A percentile compares a stretch with the other conserved stretches of the same genome.
Evolutionary conservation across 2,329 filamentous ascomycete genomes (phyloP).

Genomic region (Emergomyces africanus): DNA sequence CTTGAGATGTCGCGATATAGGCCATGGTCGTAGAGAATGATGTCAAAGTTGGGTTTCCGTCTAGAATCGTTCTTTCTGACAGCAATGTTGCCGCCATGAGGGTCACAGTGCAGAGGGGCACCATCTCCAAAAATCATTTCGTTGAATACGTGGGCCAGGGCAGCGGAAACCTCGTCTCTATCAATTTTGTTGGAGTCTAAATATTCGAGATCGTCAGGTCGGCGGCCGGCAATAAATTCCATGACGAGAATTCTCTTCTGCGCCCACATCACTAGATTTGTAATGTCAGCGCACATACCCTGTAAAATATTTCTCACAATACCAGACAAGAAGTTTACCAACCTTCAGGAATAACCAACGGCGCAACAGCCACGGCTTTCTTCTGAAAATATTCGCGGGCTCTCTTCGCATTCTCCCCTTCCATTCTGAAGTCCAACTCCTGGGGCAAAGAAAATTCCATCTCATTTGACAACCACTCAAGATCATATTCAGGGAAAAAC

Average conservation of each 20-base stretch:
- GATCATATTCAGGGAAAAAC: slow-evolving; percentile 95
- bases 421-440: slow-evolving; percentile 78
- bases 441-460: slow-evolving; percentile 85
- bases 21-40: slow-evolving; percentile 94
- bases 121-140: slow-evolving; percentile 95
- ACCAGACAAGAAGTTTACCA: slow-evolving; percentile 1
- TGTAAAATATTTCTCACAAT: neutral
- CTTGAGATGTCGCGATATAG: slow-evolving; percentile 86
- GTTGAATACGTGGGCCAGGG: slow-evolving; percentile 87
- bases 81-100: slow-evolving; percentile 90
- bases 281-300: neutral
- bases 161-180: slow-evolving; percentile 87
- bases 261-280: slow-evolving; percentile 60
- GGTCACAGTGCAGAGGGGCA: slow-evolving; percentile 89
- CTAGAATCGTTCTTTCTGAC: slow-evolving; percentile 61
- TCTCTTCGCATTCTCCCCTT: slow-evolving; percentile 70
- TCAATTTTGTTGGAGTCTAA: slow-evolving; percentile 79
- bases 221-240: slow-evolving; percentile 77
- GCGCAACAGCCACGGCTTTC: slow-evolving; percentile 56
- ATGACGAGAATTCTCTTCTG: slow-evolving; percentile 85
- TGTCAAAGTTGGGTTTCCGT: slow-evolving; percentile 66
- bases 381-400: slow-evolving; percentile 70
- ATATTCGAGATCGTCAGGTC: slow-evolving; percentile 79
- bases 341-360: slow-evolving; percentile 69
- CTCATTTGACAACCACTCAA: slow-evolving; percentile 89